Evolutionary conservation across 345 rosid genomes (phyloP), one percentile per base, ranked within the genome.

Genomic region (Anacardium occidentale): DNA sequence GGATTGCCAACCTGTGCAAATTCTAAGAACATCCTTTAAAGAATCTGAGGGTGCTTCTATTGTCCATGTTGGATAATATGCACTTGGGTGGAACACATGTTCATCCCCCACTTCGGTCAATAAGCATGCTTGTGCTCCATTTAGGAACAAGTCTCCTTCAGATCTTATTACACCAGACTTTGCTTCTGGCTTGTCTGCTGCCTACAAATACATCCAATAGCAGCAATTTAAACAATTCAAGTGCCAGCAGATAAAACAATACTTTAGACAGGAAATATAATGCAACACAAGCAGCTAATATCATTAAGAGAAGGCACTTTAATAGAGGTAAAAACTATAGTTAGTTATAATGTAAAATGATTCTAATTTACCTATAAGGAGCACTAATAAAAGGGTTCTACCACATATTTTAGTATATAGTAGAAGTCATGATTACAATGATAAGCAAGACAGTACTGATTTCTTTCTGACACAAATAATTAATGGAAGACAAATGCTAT

Each of bases 1-100:
- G 32, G 92, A 75, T 79, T 88, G 92, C 90, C 92, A 88, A 74
- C 92, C 95, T 0, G 87, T 73, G 76, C 89, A 86, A 56, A 86
- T 81, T 70, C 75, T 78, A 65, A 90, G 74, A 55, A 87, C 67
- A 7, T 72, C 83, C 74, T 85, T 90, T 68, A 90, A 71, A 76
- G 89, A 82, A 73, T 86, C 86, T 7, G 90, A 75, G 55, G 89
- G 77, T 24, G 81, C 78, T 73, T 90, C 92, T 32, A 82, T 69
- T 5, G 92, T 85, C 87, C 92, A 85, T 12, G 83, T 83, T 42
- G 85, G 82, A 69, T 86, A 90, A 76, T 71, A 72, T 34, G 85
- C 87, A 68, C 84, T 79, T 62, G 92, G 92, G 73, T 86, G 89
- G 76, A 86, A 88, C 37, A 86, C 78, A 54, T 68, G 69, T 75